phyloP scores from a whole-genome alignment of 2,329 filamentous ascomycete species.

The Xylaria sp. region DNA sequence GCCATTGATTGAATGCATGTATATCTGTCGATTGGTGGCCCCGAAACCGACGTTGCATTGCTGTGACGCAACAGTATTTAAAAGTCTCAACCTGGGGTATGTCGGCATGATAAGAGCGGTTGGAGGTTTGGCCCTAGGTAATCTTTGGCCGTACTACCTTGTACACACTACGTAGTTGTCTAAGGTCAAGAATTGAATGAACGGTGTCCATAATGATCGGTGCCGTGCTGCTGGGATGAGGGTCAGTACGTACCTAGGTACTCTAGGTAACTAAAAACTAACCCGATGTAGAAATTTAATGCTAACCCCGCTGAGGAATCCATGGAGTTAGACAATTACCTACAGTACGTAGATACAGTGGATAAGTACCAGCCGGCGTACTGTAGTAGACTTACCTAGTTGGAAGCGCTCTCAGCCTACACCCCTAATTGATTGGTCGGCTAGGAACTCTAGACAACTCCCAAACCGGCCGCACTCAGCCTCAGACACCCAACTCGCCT shows the following conservation, averaged over 20 bases:
- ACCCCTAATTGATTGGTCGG: conserved; percentile 11
- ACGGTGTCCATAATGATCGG: not conserved
- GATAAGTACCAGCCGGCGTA: not conserved
- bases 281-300: conserved; percentile 2
- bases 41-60: conserved; percentile 8
- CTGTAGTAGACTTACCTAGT: not conserved
- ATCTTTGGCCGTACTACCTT: not conserved
- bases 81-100: conserved; percentile 14
- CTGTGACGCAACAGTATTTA: conserved; percentile 3
- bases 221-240: conserved; percentile 19
- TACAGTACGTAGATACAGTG: not conserved
- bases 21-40: conserved; percentile 1
- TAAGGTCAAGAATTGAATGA: not conserved
- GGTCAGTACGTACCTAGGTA: not conserved
- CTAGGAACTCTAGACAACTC: not conserved
- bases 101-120: conserved; percentile 12
- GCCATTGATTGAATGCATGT: not conserved
- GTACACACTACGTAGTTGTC: not conserved
- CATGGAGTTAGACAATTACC: not conserved
- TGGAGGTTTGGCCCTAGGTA: not conserved
- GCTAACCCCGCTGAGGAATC: conserved; percentile 15
- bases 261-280: not conserved
- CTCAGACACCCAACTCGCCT: not conserved
- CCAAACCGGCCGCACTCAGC: conserved; percentile 4
- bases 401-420: not conserved